Evolutionary conservation across 169 alveolate species (phyloP), one percentile per base, ranked within the genome.

Genomic region (Eimeria falciformis): DNA sequence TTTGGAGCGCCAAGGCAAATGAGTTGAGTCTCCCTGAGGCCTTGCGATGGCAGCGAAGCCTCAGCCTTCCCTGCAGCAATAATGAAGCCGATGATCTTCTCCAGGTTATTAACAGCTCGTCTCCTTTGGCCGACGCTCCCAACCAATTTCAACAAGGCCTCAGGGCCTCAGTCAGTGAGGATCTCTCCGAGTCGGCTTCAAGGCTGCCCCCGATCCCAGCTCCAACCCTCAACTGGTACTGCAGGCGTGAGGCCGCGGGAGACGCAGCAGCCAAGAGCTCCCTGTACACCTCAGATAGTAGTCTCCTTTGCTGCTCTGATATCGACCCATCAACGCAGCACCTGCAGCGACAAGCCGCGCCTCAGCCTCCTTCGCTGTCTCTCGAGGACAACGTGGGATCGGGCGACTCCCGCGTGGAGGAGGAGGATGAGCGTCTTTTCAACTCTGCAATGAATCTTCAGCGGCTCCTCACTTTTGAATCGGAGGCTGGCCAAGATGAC

Each of bases 211-310:
- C 79, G 18, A 29, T 68, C n/a, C 79, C 79, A 9, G 50, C 79
- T 18, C 79, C 79, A 5, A 68, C 79, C 18, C 79, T 68, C 25
- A 43, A n/a, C 50, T 68, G 79, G 79, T 68, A 68, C 45, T 68
- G 79, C 47, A 43, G 29, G 79, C 50, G 50, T 9, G 45, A 43
- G 23, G 45, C 79, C 9, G 79, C 23, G 29, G 79, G 29, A 6
- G 50, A 43, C 9, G 79, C 79, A 68, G 79, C 79, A 68, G 47
- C 79, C 12, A 18, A n/a, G 17, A 21, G 71, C 27, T 7, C 6
- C 71, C n/a, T 21, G 37, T n/a, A 21, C 71, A n/a, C 71, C 71
- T 58, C 71, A 9, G 71, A 7, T 18, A 21, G n/a, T 5, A 58
- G 71, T 21, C n/a, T 58, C 23, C 23, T 58, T 58, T 18, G 71